Base-by-base conservation (phyloP, 2,329 filamentous ascomycete genomes). In the Plectosphaerella cucumerina region DNA sequence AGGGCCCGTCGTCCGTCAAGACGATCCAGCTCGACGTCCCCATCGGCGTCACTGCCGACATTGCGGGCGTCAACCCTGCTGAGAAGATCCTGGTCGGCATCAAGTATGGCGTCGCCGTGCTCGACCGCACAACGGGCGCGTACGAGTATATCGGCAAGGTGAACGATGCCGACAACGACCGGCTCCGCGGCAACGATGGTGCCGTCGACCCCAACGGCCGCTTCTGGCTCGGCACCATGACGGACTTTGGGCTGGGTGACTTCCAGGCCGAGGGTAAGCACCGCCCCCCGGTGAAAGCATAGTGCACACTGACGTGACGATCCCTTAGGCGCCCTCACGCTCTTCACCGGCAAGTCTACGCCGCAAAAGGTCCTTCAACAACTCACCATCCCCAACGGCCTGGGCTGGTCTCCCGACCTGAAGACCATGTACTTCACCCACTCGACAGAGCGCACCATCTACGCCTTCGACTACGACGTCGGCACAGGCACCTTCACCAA, bases 191-290 rank as follows among this genome's bases (percentile, higher is more conserved):
- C 67, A 96, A 96, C 64, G 92, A 96, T 63, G 91, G 91, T 44
- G 87, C 84, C 5, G 84, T 89, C 48, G 91, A 96, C 63, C 85
- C 84, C 22, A 78, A 85, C 55, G 91, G 92, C 31, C 77, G 90
- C 33, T 94, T 93, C 70, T 96, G 90, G 87, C 76, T 91, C 6
- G 90, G 90, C 8, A 82, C 82, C 55, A 96, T 96, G 89, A 94
- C 90, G 56, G 90, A 96, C 62, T 81, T 83, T 59, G 69, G 68
- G 15, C 59, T 71, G 18, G 78, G 79, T 33, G 67, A 69, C 3
- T 86, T 89, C 50, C 74, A 84, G 61, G 73, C 82, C 44, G 79
- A 86, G 66, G 80, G 80, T 80, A 60, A 64, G 70, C 23, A 5
- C 45, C 33, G 4, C n/a, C 31, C 35, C 35, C 35, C 6, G 14